Base-by-base conservation (phyloP, 2,329 filamentous ascomycete species). In the Pseudopyricularia cyperi region DNA sequence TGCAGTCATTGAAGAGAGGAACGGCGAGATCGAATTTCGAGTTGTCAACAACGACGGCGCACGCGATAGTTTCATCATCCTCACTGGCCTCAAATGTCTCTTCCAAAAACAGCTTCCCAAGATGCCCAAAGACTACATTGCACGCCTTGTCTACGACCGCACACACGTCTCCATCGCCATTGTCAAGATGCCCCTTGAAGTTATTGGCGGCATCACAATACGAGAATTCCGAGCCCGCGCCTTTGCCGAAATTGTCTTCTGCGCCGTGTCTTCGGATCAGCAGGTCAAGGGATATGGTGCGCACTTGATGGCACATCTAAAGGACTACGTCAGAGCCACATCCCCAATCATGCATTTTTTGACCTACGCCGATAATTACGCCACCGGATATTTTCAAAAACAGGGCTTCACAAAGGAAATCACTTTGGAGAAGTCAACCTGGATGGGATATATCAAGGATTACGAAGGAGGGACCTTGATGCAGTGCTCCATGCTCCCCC, bases 391-490 rank as follows among this genome's bases (percentile, higher is more conserved):
- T 62, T 88, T 88, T 68, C 86, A 87, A 62, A 88, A 88, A 62
- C 84, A 88, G 67, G 84, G 84, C 1, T 88, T 88, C 61, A 87
- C 85, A 2, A 88, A 88, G 61, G 83, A 88, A 56, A 87, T 88
- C 55, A 86, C 82, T 0, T 71, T 88, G 5, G 81, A 85, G 53
- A 82, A 78, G 59, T 74, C 78, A 4, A 77, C 80, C 39, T 88
- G 84, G 84, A 87, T 87, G 84, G 84, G 84, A 11, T 88, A 87
- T 61, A 88, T 88, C 66, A 88, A 88, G 62, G 84, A 88, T 63
- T 88, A 88, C 63, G 84, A 88, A 67, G 84, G 84, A 52, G 84
- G 84, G 50, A 88, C 84, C 1, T 85, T 88, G 58, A 88, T 88
- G 84, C 85, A 88, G 63, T 88, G 84, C 59, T 80, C 78, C 47